Conservation (phyloP, 2,329 filamentous ascomycete species). For the Aaosphaeria arxii region DNA sequence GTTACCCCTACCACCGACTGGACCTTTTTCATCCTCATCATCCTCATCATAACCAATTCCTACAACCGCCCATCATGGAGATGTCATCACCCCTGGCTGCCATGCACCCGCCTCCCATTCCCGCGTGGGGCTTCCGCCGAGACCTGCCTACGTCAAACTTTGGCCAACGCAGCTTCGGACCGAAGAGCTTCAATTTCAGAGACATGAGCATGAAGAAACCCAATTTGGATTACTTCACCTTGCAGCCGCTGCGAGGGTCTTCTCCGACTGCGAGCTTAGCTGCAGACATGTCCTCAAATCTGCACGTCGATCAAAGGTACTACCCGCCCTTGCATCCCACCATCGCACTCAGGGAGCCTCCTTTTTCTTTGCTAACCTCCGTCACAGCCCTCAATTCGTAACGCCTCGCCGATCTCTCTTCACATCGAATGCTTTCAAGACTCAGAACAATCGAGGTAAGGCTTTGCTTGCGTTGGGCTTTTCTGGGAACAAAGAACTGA, state of each 20-base stretch:
- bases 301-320: constrained; percentile 93
- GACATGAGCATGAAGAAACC: constrained; percentile 69
- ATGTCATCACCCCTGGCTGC: constrained; percentile 91
- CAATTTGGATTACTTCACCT: constrained; percentile 75
- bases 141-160: constrained; percentile 56
- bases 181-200: constrained; percentile 72
- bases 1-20: constrained; percentile 3
- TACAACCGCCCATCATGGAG: constrained; percentile 61
- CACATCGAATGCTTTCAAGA: constrained; percentile 65
- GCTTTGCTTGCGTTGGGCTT: neutral
- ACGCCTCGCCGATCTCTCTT: constrained; percentile 85
- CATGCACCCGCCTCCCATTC: constrained; percentile 71
- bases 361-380: constrained; percentile 35
- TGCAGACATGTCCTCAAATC: constrained; percentile 94
- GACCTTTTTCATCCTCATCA: constrained; percentile 4
- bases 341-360: too few species aligned
- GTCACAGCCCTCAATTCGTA: constrained; percentile 70
- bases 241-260: constrained; percentile 75
- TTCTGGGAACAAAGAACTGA: constrained; percentile 23
- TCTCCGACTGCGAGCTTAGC: constrained; percentile 90
- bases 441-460: constrained; percentile 60
- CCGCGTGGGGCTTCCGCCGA: constrained; percentile 60
- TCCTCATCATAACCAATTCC: neutral
- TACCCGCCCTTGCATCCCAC: constrained; percentile 20
- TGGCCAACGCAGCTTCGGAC: constrained; percentile 54